These are phyloP conservation scores for Thelonectria rubi DNA, from an alignment of 2,329 filamentous ascomycete genomes.

Conservation along the genomic window DNA sequence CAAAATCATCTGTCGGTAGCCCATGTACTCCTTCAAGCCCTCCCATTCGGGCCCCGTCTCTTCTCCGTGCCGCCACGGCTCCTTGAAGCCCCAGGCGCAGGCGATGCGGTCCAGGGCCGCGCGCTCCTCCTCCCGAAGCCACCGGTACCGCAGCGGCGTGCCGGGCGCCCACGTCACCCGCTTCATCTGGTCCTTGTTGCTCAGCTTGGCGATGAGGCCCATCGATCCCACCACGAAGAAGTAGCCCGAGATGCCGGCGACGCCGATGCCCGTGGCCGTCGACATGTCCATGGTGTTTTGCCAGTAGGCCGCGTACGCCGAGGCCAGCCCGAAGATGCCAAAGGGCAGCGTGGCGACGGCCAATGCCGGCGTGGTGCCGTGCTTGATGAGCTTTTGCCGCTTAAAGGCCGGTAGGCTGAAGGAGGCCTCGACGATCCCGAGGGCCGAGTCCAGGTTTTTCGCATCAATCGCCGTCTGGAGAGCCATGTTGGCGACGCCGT, in stretches of 20 bases:
- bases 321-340: conserved; percentile 75
- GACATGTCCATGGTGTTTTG: conserved; percentile 78
- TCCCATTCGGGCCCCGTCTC: conserved; percentile 94
- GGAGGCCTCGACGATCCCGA: conserved; percentile 77
- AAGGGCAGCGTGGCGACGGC: conserved; percentile 69
- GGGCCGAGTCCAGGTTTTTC: conserved; percentile 79
- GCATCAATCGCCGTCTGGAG: conserved; percentile 81
- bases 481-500: conserved; percentile 75
- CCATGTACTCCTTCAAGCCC: conserved; percentile 81
- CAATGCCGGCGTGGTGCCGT: conserved; percentile 67
- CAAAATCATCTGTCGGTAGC: conserved; percentile 86
- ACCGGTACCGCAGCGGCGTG: conserved; percentile 80
- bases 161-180: conserved; percentile 90
- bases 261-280: conserved; percentile 79
- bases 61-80: conserved; percentile 81
- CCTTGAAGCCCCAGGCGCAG: conserved; percentile 90
- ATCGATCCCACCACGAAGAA: conserved; percentile 82
- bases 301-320: conserved; percentile 54
- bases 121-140: conserved; percentile 90
- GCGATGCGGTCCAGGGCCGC: conserved; percentile 87
- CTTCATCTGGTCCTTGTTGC: conserved; percentile 93
- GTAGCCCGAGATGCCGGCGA: conserved; percentile 85
- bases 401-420: conserved; percentile 74
- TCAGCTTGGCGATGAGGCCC: conserved; percentile 84
- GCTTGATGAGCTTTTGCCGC: conserved; percentile 72